phyloP scores from a whole-genome alignment of 140 eudicot genomes.

The Ambrosia hybrid region DNA sequence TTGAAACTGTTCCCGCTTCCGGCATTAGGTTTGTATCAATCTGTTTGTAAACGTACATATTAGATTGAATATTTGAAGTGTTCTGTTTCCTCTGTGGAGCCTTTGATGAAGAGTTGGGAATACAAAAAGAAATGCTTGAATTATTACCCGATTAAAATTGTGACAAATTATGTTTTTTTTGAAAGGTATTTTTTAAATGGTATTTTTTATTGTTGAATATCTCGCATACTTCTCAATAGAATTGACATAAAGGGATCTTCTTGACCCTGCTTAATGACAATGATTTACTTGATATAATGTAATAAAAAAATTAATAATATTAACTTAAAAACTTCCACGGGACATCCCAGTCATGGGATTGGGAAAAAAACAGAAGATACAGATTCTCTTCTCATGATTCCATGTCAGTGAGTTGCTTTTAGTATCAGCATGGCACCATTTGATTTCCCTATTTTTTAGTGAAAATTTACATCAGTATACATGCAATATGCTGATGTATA shows the following conservation, averaged over 20 bases:
- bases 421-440: conserved; percentile 6
- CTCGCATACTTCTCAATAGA: neutral
- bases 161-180: neutral
- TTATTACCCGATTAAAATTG: neutral
- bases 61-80: no score
- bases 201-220: neutral
- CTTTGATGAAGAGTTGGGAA: neutral
- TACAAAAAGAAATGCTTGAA: conserved; percentile 4
- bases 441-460: neutral
- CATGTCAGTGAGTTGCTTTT: neutral
- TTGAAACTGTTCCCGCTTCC: no score
- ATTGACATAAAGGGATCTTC: neutral
- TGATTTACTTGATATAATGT: neutral
- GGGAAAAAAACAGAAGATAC: conserved; percentile 1
- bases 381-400: neutral
- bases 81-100: neutral
- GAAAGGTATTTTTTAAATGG: neutral
- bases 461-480: neutral
- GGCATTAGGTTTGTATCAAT: no score
- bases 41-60: no score
- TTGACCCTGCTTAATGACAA: neutral
- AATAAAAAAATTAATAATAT: neutral
- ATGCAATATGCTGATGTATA: neutral
- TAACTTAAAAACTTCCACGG: neutral
- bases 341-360: neutral